Base-by-base conservation (phyloP, 2,329 filamentous ascomycete genomes). In the Didymella segeticola region DNA sequence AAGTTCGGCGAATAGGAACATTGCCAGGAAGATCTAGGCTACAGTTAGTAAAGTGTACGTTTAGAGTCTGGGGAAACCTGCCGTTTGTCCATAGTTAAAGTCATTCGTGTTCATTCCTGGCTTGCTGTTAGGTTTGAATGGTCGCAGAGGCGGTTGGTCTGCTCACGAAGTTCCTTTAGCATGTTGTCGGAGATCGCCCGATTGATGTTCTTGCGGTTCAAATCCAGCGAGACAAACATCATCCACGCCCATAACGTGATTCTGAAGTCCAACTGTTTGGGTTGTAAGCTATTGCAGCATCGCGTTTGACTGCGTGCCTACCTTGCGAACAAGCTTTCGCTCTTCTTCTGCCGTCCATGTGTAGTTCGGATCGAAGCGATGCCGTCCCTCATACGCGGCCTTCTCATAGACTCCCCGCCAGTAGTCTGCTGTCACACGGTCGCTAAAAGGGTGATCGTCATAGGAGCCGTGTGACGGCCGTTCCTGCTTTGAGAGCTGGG, bases 121-220 rank as follows among this genome's bases (percentile, higher is more conserved):
- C 5, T 19, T 11, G 6, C 33, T 7, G 23, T 60, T 33, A 64
- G 43, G 22, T 15, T 20, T n/a, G 19, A 5, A 31, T 9, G n/a
- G 14, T 20, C 17, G 33, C 4, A n/a, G 19, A n/a, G 26, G 10
- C 8, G 5, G 11, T 5, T 8, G 7, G 4, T 10, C 12, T 15
- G 67, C 53, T 76, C 70, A 46, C 53, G 43, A 1, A 68, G 57
- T 5, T 71, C 67, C 25, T 60, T 61, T 4, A 71, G 56, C 54
- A 71, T 57, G 30, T 71, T 71, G 26, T 71, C 72, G 7, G 73
- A 72, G 14, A 75, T 70, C 3, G 73, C 73, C 19, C 72, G 67
- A 43, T 78, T 82, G 51, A 81, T 79, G 63, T 81, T 82, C 23
- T 76, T 70, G 5, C 80, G 72, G 47, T 81, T 77, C 26, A 82